phyloP scores from a whole-genome alignment of 2,329 filamentous ascomycete genomes.

The Fusarium beomiforme region DNA sequence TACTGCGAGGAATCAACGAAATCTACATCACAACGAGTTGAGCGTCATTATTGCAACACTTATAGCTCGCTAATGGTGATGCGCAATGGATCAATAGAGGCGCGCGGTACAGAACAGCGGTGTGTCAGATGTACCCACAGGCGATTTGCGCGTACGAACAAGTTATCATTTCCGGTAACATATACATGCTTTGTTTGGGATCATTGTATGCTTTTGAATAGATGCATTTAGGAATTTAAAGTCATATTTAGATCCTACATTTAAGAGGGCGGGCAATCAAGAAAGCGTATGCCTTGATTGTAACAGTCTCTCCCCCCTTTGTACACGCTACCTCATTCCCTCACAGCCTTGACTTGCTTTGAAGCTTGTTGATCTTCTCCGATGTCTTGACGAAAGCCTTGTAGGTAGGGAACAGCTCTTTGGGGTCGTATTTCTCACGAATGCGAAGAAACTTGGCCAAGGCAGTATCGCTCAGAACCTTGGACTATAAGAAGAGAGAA shows the following conservation, averaged over 20 bases:
- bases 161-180: no score
- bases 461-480: background rate
- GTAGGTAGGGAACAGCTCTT: background rate
- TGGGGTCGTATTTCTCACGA: slow-evolving; percentile 1
- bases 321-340: background rate
- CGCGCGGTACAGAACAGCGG: background rate
- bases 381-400: background rate
- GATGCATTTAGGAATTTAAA: background rate
- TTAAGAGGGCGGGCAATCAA: background rate
- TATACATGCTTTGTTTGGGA: rapidly evolving
- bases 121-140: background rate
- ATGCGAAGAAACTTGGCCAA: background rate
- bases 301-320: background rate
- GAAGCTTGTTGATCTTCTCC: background rate
- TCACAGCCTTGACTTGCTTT: background rate
- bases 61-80: background rate
- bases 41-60: background rate
- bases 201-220: no score
- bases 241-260: background rate
- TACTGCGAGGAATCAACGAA: background rate
- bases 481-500: background rate
- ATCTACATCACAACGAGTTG: no score
- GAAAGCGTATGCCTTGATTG: background rate
- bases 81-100: background rate
- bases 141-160: background rate